Evolutionary conservation across 331 rosid genomes (phyloP).

Genomic region (Rosa hybrid): DNA sequence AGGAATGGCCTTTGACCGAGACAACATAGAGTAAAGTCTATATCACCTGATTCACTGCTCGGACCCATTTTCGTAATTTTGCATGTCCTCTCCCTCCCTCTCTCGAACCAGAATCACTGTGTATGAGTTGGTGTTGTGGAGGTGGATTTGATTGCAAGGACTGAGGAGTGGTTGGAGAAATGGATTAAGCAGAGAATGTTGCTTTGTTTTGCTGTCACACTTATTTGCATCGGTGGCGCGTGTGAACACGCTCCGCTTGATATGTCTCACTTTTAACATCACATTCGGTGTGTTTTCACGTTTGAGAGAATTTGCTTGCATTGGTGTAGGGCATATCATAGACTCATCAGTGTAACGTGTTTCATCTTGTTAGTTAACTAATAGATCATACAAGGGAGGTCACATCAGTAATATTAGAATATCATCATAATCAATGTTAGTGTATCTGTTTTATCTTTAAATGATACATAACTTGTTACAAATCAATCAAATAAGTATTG

Average conservation of each 20-base stretch:
- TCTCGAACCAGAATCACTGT: slow-evolving; percentile 9
- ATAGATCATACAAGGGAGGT: neutral
- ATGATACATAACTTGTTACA: neutral
- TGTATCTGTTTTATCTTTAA: neutral
- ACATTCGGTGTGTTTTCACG: neutral
- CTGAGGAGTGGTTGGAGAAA: slow-evolving; percentile 11
- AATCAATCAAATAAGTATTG: accelerated
- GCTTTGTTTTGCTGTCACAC: slow-evolving; percentile 7
- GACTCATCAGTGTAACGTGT: neutral
- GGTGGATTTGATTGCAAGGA: slow-evolving; percentile 20
- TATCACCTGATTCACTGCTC: neutral
- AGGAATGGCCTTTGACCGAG: slow-evolving; percentile 18
- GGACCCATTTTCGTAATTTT: neutral
- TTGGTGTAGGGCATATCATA: neutral
- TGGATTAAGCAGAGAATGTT: neutral
- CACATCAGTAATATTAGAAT: neutral
- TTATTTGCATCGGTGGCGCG: neutral
- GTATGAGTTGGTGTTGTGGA: neutral
- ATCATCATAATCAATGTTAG: neutral
- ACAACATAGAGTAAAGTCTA: neutral
- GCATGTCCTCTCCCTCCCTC: neutral
- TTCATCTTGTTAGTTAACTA: neutral
- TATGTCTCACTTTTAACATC: neutral
- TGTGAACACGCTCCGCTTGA: neutral
- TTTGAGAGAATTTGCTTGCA: neutral